Base-by-base conservation (phyloP, 768 basidiomycete genomes). In the Suillus spraguei region DNA sequence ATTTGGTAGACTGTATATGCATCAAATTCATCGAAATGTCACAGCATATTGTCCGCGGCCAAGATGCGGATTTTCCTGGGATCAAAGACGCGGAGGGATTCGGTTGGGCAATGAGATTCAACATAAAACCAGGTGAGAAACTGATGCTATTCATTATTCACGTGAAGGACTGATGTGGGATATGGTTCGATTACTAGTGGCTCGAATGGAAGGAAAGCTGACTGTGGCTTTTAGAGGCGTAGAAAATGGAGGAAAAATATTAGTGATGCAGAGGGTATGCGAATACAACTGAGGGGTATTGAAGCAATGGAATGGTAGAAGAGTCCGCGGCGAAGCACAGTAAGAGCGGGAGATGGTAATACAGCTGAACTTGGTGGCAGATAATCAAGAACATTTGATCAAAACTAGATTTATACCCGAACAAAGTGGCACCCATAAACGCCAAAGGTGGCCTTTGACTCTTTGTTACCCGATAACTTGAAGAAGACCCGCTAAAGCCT, bases 341-440 rank as follows among this genome's bases (percentile, higher is more conserved):
- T 22, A 50, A 20, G 52, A 35, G 58, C 20, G 52, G 8, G n/a
- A 52, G n/a, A 60, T 60, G 32, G 13, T 33, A 22, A 22, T 33
- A 22, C 49, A n/a, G 7, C 28, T 58, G 42, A 35, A 32, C 36
- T 33, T 22, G 17, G 46, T 35, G 11, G 13, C 11, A 33, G 32
- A 9, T 58, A 32, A 13, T 58, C 60, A n/a, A 58, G 33, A 60
- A 56, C 11, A 22, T 9, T 35, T 10, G 33, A 13, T 32, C 50
- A 50, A 24, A 24, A 3, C 17, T 28, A 32, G 20, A 60, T 58
- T 60, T 60, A 60, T 60, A 58, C 10, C 9, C 24, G 59, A 46
- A 56, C 32, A 20, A 32, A 58, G 59, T 60, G 59, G 59, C 59
- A 55, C 32, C 20, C 17, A 39, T 28, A 24, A 39, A 58, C 17